These are phyloP conservation scores for Tirmania nivea DNA, from an alignment of 495 filamentous ascomycete genomes.

Conservation along the genomic window DNA sequence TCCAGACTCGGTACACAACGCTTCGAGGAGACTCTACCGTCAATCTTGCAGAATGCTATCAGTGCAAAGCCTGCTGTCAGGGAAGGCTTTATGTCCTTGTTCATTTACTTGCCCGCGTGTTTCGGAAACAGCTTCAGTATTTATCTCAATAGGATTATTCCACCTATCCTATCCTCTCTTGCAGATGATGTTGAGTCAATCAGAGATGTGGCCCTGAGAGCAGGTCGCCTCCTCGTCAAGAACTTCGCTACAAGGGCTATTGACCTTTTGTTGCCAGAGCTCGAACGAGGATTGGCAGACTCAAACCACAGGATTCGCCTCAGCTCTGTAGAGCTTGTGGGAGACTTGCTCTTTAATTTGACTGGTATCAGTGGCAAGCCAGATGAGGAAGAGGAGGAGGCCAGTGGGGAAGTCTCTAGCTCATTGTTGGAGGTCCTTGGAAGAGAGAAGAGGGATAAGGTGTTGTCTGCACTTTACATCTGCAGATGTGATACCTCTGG, in stretches of 20 bases:
- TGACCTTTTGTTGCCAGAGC: slow-evolving; percentile 77
- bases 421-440: slow-evolving; percentile 84
- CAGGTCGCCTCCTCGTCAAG: slow-evolving; percentile 85
- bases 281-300: slow-evolving; percentile 86
- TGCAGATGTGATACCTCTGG: slow-evolving; percentile 94
- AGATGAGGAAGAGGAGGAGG: slow-evolving; percentile 62
- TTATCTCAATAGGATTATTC: slow-evolving; percentile 89
- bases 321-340: slow-evolving; percentile 91
- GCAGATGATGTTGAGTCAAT: slow-evolving; percentile 93
- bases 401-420: slow-evolving; percentile 60
- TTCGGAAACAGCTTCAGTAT: slow-evolving; percentile 97
- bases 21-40: slow-evolving; percentile 87
- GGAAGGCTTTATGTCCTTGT: slow-evolving; percentile 98
- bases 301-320: slow-evolving; percentile 91
- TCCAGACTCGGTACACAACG: slow-evolving; percentile 80
- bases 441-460: slow-evolving; percentile 84
- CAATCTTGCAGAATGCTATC: slow-evolving; percentile 85
- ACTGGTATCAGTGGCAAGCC: slow-evolving; percentile 76
- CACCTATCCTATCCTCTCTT: slow-evolving; percentile 80
- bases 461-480: slow-evolving; percentile 86
- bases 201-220: slow-evolving; percentile 75
- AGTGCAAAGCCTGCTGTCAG: slow-evolving; percentile 77
- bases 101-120: slow-evolving; percentile 95
- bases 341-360: slow-evolving; percentile 90
- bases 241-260: slow-evolving; percentile 92